Base-by-base conservation (phyloP, 208 protist species). In the Kentomonas sorsogonicus region DNA sequence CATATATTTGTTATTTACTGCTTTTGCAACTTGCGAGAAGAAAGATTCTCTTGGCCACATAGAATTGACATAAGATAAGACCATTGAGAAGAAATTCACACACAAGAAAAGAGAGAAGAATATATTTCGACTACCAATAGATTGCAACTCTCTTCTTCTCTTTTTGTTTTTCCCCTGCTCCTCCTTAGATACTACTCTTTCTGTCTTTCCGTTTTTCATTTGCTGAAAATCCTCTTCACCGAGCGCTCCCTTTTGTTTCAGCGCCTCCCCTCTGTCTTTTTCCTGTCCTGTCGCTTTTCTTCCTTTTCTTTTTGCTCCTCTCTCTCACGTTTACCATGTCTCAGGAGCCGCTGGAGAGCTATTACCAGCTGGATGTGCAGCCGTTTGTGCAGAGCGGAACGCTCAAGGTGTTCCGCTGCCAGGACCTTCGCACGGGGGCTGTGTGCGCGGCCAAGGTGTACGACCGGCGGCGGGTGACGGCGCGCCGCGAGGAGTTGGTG, bases 391-490 rank as follows among this genome's bases (percentile, higher is more conserved):
- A 31, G 22, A 70, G 74, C 18, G 51, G 65, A n/a, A 36, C 26
- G 4, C 69, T 75, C n/a, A 38, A 60, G 22, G 60, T 95, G 20
- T 80, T 69, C 54, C 69, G 66, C 18, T 88, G 83, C 74, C 76
- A 48, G 13, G 53, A 86, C 51, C 45, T 63, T 36, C 36, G 56
- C 34, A 81, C 70, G 23, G 79, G 74, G 13, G 66, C 55, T 11
- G 16, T 41, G 23, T 66, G 74, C 47, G 83, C 63, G 16, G 86
- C 74, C 23, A 95, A 95, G 64, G 60, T 83, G 0, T 79, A 89
- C 57, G 56, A 83, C 67, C 79, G 74, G 18, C 36, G 63, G 16
- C 47, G 43, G 7, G 39, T 79, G 20, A 66, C 62, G 23, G 55
- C 74, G 26, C 78, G 79, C 5, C 69, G 76, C 5, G 54, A 69